Evolutionary conservation across 352 stramenopile species (phyloP).

Genomic region (Plasmopara viticola): DNA sequence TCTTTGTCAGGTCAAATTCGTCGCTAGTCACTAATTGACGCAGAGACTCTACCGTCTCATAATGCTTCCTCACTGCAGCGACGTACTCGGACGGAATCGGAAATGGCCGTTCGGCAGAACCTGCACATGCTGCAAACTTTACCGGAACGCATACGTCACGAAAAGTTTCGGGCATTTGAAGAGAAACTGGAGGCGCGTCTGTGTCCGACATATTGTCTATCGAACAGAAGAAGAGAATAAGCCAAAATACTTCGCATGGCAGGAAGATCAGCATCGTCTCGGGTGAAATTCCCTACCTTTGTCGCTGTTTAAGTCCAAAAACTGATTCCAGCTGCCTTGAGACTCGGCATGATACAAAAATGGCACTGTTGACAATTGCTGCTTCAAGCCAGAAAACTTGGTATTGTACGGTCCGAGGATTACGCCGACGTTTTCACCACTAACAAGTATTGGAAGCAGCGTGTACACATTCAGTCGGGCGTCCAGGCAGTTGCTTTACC

Average conservation of each 20-base stretch:
- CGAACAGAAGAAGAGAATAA: slow-evolving; percentile 1
- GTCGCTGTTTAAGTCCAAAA: slow-evolving; percentile 63
- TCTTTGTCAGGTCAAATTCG: slow-evolving; percentile 73
- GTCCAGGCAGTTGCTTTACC: slow-evolving; percentile 91
- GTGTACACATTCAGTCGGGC: slow-evolving; percentile 90
- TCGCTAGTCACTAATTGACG: slow-evolving; percentile 68
- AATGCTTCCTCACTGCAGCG: slow-evolving; percentile 50
- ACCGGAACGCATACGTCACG: slow-evolving; percentile 64
- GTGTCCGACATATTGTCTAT: slow-evolving; percentile 33
- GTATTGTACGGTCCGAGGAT: slow-evolving; percentile 95
- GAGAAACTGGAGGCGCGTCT: slow-evolving; percentile 48
- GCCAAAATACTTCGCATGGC: neutral
- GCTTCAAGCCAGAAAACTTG: slow-evolving; percentile 87
- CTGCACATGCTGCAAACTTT: slow-evolving; percentile 36
- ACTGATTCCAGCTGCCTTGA: slow-evolving; percentile 50
- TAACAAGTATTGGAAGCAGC: slow-evolving; percentile 86
- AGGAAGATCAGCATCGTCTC: neutral
- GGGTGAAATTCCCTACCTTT: slow-evolving; percentile 31
- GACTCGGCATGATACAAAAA: slow-evolving; percentile 49
- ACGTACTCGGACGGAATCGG: slow-evolving; percentile 68
- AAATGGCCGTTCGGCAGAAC: slow-evolving; percentile 60
- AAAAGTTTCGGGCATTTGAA: slow-evolving; percentile 56
- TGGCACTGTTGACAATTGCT: slow-evolving; percentile 50
- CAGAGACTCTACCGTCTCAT: slow-evolving; percentile 70
- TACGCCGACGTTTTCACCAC: slow-evolving; percentile 92